A percentile compares a stretch with the other conserved stretches of the same genome.
Evolutionary conservation across 1,139 yeast genomes (phyloP).

Genomic region (Meyerozyma smithsonii): DNA sequence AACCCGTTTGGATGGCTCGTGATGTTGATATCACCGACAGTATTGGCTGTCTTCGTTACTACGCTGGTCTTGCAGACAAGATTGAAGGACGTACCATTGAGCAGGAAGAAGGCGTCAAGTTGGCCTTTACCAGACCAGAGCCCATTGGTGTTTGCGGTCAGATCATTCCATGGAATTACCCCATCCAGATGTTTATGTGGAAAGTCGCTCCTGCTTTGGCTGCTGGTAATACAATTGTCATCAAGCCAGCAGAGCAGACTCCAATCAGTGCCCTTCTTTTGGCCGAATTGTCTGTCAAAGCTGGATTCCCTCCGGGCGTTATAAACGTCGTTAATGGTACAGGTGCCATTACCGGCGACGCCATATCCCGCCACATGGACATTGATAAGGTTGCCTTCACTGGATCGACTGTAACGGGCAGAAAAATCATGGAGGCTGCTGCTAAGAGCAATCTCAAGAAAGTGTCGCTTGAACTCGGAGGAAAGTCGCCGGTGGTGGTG

Average conservation of each 20-base stretch:
- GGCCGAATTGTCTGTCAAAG: conserved; percentile 65
- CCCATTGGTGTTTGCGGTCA: conserved; percentile 94
- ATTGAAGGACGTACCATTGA: conserved; percentile 3
- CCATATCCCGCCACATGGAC: conserved; percentile 61
- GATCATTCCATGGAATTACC: conserved; percentile 95
- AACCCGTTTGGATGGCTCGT: conserved; percentile 6
- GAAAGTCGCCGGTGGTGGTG: conserved; percentile 79
- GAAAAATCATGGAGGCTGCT: conserved; percentile 67
- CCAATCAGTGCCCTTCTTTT: conserved; percentile 83
- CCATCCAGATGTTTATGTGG: conserved; percentile 89
- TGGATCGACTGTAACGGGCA: conserved; percentile 82
- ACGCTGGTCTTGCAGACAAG: conserved; percentile 4
- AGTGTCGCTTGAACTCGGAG: conserved; percentile 82
- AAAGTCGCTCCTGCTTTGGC: conserved; percentile 90
- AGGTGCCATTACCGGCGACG: conserved; percentile 75
- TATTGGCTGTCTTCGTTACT: conserved; percentile 4
- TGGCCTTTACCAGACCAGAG: conserved; percentile 16
- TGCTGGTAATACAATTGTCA: conserved; percentile 86
- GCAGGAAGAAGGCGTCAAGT: conserved; percentile 3
- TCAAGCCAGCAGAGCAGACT: conserved; percentile 89
- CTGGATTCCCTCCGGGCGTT: conserved; percentile 86
- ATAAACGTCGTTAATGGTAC: conserved; percentile 74
- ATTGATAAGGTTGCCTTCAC: conserved; percentile 81
- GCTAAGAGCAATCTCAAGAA: conserved; percentile 67
- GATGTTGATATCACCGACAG: conserved; percentile 3